These are phyloP conservation scores for Fusarium pseudograminearum DNA, from an alignment of 2,329 filamentous ascomycete genomes.

Conservation along the genomic window DNA sequence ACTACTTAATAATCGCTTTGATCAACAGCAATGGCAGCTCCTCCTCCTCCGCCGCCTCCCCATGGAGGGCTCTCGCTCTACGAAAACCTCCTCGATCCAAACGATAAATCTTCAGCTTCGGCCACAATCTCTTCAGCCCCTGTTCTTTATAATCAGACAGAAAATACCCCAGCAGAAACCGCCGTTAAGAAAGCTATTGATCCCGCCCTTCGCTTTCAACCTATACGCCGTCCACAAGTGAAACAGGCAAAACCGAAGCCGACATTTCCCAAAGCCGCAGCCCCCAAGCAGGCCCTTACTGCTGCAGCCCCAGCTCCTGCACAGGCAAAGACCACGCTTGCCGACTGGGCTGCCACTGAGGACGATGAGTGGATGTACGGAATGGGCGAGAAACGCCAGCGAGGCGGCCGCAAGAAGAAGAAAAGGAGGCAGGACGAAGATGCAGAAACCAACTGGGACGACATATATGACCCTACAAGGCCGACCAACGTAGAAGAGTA, in stretches of 20 bases:
- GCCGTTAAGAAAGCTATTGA: slow-evolving; percentile 70
- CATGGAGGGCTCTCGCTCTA: slow-evolving; percentile 78
- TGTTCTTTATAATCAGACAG: slow-evolving; percentile 74
- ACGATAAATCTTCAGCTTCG: slow-evolving; percentile 57
- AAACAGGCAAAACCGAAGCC: slow-evolving; percentile 71
- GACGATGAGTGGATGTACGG: slow-evolving; percentile 86
- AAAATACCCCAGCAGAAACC: slow-evolving; percentile 58
- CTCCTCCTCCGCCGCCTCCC: slow-evolving; percentile 51
- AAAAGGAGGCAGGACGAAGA: slow-evolving; percentile 67
- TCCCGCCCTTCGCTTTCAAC: slow-evolving; percentile 83
- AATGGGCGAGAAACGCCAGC: slow-evolving; percentile 72
- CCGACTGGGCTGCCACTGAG: slow-evolving; percentile 81
- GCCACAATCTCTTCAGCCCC: slow-evolving; percentile 83
- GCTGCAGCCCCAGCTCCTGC: slow-evolving; percentile 49
- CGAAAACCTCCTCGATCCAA: slow-evolving; percentile 80
- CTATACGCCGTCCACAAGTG: slow-evolving; percentile 79
- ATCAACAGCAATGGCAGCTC: slow-evolving; percentile 46
- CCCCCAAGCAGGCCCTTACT: slow-evolving; percentile 51
- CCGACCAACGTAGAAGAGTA: slow-evolving; percentile 90
- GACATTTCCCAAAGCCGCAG: slow-evolving; percentile 62
- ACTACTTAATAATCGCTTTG: background rate
- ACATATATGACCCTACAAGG: slow-evolving; percentile 85
- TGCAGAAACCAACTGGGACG: slow-evolving; percentile 84
- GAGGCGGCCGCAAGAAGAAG: slow-evolving; percentile 84
- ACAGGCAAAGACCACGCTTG: slow-evolving; percentile 74